Evolutionary conservation across 345 rosid species (phyloP).

Genomic region (Populus alba): DNA sequence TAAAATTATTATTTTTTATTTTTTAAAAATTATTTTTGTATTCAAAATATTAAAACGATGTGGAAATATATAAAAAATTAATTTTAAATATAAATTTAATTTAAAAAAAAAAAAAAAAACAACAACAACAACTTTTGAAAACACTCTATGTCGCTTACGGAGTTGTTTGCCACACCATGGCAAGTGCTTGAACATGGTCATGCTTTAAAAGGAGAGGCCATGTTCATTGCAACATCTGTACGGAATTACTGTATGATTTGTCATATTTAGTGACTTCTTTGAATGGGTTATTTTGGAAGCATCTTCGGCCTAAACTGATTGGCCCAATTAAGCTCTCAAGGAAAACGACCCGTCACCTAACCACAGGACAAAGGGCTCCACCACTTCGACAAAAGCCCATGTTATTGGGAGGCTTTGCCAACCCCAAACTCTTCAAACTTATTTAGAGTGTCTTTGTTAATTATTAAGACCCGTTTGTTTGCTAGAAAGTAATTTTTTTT

Average conservation of each 20-base stretch:
- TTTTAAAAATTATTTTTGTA: no score
- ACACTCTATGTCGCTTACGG: neutral
- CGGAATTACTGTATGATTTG: neutral
- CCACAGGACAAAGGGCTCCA: slow-evolving; percentile 28
- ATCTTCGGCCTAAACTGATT: slow-evolving; percentile 2
- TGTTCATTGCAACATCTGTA: neutral
- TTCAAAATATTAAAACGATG: accelerated
- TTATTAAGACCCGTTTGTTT: no score
- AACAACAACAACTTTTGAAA: no score
- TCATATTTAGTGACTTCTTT: neutral
- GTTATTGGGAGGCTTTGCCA: slow-evolving; percentile 6
- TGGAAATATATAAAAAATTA: no score
- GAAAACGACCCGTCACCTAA: slow-evolving; percentile 33
- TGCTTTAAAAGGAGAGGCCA: neutral
- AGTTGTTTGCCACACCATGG: neutral
- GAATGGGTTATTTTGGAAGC: neutral
- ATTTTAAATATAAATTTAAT: no score
- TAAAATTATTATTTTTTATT: no score
- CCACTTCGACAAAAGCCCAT: slow-evolving; percentile 27
- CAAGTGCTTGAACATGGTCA: neutral
- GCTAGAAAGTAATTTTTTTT: no score
- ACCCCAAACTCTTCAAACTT: neutral
- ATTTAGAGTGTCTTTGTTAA: no score
- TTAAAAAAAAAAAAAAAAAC: no score
- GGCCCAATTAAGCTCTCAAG: slow-evolving; percentile 2